phyloP scores from a whole-genome alignment of 768 basidiomycete species.

The Collybia nuda region DNA sequence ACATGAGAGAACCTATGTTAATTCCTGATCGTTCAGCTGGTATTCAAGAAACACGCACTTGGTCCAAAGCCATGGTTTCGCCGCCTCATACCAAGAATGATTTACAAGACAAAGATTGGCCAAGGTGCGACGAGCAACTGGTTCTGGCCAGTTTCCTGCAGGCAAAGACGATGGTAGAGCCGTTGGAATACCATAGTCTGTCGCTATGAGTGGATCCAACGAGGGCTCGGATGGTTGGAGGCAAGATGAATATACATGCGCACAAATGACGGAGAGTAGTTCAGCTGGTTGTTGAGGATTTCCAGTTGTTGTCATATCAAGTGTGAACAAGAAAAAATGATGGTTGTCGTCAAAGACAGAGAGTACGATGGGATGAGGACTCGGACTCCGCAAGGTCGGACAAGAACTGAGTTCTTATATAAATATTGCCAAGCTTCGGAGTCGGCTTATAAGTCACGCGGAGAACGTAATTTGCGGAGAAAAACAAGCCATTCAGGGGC shows the following conservation, averaged over 20 bases:
- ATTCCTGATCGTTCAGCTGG: no score
- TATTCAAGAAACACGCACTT: slow-evolving; percentile 35
- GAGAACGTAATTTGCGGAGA: slow-evolving; percentile 10
- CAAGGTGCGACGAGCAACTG: slow-evolving; percentile 62
- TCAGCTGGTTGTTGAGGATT: slow-evolving; percentile 64
- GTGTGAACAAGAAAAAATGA: background rate
- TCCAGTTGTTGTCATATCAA: slow-evolving; percentile 27
- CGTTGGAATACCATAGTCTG: slow-evolving; percentile 51
- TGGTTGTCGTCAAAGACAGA: no score
- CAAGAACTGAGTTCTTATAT: no score
- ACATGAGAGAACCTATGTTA: no score
- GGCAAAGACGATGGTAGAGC: slow-evolving; percentile 76
- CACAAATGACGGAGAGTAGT: slow-evolving; percentile 70
- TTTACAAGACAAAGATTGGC: slow-evolving; percentile 75
- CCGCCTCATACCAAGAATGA: slow-evolving; percentile 75
- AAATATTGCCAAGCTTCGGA: no score
- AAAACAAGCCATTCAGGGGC: background rate
- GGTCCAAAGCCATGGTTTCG: slow-evolving; percentile 88
- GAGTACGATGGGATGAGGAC: background rate
- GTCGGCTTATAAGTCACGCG: slow-evolving; percentile 3
- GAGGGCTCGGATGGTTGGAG: slow-evolving; percentile 55
- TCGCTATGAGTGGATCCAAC: slow-evolving; percentile 66
- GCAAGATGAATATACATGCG: slow-evolving; percentile 65
- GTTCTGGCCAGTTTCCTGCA: slow-evolving; percentile 67
- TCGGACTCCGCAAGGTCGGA: no score